These are phyloP conservation scores for Exophiala xenobiotica DNA, from an alignment of 2,329 filamentous ascomycete genomes.

Conservation along the genomic window DNA sequence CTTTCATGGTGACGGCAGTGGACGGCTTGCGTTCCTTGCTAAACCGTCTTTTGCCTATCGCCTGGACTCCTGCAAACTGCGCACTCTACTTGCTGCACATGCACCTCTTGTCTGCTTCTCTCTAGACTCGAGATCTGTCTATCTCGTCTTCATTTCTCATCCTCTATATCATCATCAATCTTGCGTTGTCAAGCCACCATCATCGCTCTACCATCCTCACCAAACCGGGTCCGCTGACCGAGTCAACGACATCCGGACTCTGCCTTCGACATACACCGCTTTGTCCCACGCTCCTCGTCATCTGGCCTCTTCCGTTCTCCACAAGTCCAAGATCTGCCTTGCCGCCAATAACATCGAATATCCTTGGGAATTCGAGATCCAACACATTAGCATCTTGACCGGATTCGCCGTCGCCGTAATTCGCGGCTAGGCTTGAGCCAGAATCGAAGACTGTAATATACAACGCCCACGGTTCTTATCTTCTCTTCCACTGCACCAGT, in stretches of 20 bases:
- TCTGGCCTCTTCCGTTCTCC: conserved; percentile 16
- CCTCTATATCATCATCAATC: neutral
- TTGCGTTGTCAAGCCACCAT: neutral
- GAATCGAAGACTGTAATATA: neutral
- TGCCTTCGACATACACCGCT: conserved; percentile 7
- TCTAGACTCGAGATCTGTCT: neutral
- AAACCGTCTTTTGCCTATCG: neutral
- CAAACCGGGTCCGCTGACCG: neutral
- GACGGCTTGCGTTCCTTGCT: conserved; percentile 4
- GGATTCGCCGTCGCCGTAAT: neutral
- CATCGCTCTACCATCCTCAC: neutral
- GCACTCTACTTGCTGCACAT: conserved; percentile 10
- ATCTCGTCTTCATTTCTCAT: conserved; percentile 4
- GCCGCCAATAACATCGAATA: conserved; percentile 5
- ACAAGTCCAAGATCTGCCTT: conserved; percentile 13
- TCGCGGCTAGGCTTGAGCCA: neutral
- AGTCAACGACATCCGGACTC: neutral
- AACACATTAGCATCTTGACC: neutral
- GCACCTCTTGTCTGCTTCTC: conserved; percentile 6
- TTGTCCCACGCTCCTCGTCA: conserved; percentile 16
- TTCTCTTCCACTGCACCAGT: conserved; percentile 7
- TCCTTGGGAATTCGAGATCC: neutral
- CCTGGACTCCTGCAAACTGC: conserved; percentile 7
- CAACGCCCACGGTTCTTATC: neutral
- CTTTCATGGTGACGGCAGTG: conserved; percentile 6